Evolutionary conservation across 345 rosid species (phyloP).

Genomic region (Cardamine chenopodiifolia): DNA sequence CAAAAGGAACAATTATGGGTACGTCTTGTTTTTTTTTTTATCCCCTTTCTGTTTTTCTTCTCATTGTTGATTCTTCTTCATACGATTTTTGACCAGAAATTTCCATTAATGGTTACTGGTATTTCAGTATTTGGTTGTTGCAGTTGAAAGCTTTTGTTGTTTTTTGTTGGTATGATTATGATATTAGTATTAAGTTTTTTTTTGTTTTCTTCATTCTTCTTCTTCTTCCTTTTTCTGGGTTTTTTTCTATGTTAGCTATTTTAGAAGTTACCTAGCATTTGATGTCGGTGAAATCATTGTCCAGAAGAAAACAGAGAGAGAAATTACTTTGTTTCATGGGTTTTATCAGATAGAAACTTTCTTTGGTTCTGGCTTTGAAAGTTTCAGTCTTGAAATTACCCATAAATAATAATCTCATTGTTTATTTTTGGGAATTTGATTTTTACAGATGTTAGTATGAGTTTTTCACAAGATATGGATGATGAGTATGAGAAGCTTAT

Average conservation of each 20-base stretch:
- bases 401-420: constrained; percentile 8
- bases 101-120: constrained; percentile 13
- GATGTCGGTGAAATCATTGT: constrained; percentile 21
- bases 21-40: constrained; percentile 31
- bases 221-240: constrained; percentile 14
- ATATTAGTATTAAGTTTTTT: constrained; percentile 3
- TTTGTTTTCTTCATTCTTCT: background rate
- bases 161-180: background rate
- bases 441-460: constrained; percentile 58
- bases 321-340: background rate
- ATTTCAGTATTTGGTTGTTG: background rate
- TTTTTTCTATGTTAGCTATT: constrained; percentile 2
- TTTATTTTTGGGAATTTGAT: constrained; percentile 6
- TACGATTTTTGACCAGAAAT: background rate
- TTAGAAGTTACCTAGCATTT: constrained; percentile 27
- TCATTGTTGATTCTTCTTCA: constrained; percentile 11
- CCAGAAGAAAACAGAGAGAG: constrained; percentile 19
- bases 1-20: constrained; percentile 52
- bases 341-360: background rate
- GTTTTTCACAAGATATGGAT: constrained; percentile 72
- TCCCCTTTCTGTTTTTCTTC: constrained; percentile 21
- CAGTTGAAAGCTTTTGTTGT: background rate
- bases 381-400: constrained; percentile 19
- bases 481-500: constrained; percentile 88
- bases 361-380: constrained; percentile 7